Evolutionary conservation across 1,284 basidiomycete species (phyloP).

Genomic region (Heterobasidion occidentale): DNA sequence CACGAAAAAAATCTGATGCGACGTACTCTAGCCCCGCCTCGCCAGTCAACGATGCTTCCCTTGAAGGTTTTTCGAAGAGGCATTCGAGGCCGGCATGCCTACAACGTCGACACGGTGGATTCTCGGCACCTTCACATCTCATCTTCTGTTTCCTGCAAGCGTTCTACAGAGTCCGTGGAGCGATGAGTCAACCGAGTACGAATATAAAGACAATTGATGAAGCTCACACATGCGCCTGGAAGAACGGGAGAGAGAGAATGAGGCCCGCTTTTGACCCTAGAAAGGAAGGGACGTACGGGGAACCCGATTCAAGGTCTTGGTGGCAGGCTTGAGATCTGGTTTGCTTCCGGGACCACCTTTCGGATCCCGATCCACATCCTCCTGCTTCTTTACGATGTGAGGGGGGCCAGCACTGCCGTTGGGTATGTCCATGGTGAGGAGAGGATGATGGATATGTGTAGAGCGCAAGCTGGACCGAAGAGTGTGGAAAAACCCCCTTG

Average conservation of each 20-base stretch:
- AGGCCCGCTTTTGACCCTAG: conserved; percentile 12
- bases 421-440: conserved; percentile 21
- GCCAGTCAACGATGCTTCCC: conserved; percentile 77
- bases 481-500: conserved; percentile 9
- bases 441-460: not conserved
- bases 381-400: conserved; percentile 29
- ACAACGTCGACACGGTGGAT: conserved; percentile 86
- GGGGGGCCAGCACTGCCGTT: conserved; percentile 14
- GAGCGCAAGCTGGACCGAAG: not conserved
- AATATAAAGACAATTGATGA: not conserved
- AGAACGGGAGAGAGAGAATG: conserved; percentile 6
- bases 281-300: conserved; percentile 50
- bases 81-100: conserved; percentile 79
- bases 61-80: conserved; percentile 83
- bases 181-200: not conserved
- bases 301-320: conserved; percentile 74
- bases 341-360: conserved; percentile 27
- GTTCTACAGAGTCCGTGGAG: conserved; percentile 8
- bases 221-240: conserved; percentile 69
- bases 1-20: conserved; percentile 2
- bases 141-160: conserved; percentile 60
- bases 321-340: conserved; percentile 56
- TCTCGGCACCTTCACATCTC: conserved; percentile 86
- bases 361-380: conserved; percentile 31
- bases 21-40: conserved; percentile 84